Evolutionary conservation across 208 protist genomes (phyloP).

Genomic region (Trypanosoma conorhini): DNA sequence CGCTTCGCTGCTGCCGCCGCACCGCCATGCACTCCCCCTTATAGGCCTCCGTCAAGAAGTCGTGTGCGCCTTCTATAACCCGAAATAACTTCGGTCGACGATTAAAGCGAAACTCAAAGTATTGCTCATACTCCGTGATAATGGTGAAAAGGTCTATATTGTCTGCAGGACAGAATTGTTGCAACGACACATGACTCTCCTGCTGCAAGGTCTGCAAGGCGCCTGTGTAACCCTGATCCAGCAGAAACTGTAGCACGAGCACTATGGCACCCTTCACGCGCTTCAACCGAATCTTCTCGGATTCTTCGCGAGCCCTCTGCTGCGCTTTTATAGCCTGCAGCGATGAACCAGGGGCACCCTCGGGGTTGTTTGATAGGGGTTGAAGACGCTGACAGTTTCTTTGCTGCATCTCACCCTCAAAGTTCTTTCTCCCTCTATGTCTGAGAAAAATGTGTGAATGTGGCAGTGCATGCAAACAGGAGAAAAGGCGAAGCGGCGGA

Average conservation of each 20-base stretch:
- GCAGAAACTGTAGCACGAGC: constrained; percentile 78
- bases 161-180: constrained; percentile 74
- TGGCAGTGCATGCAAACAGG: background rate
- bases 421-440: background rate
- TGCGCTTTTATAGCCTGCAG: constrained; percentile 80
- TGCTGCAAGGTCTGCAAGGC: constrained; percentile 77
- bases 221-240: constrained; percentile 82
- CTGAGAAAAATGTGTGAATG: background rate
- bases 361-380: constrained; percentile 68
- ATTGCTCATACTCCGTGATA: constrained; percentile 86
- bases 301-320: constrained; percentile 80
- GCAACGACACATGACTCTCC: constrained; percentile 76
- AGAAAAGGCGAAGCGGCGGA: background rate
- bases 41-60: constrained; percentile 19
- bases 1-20: constrained; percentile 4
- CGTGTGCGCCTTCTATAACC: constrained; percentile 21
- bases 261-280: constrained; percentile 83
- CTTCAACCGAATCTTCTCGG: constrained; percentile 65
- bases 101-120: constrained; percentile 85
- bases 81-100: constrained; percentile 86
- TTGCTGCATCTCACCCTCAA: constrained; percentile 5
- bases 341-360: constrained; percentile 56
- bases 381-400: constrained; percentile 39
- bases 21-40: constrained; percentile 33
- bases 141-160: constrained; percentile 89